Evolutionary conservation across 805 yeast genomes (phyloP).

Genomic region (Danielia oregonensis): DNA sequence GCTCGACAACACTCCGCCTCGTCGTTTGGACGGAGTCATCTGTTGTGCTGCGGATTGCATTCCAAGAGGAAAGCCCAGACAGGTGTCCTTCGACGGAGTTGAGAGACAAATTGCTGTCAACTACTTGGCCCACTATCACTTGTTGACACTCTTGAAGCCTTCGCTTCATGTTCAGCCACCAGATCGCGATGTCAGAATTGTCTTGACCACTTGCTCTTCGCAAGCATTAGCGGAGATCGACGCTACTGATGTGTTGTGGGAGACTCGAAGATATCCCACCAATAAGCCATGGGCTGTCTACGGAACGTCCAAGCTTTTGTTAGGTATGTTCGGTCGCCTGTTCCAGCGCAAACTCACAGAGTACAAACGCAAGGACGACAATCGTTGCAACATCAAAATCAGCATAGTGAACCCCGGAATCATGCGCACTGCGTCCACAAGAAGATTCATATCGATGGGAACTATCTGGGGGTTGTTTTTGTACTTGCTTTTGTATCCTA

Average conservation of each 20-base stretch:
- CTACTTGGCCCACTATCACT: slow-evolving; percentile 76
- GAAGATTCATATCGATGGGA: slow-evolving; percentile 77
- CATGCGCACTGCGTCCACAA: slow-evolving; percentile 82
- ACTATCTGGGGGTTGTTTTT: slow-evolving; percentile 55
- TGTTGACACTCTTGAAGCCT: slow-evolving; percentile 78
- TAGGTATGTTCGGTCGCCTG: slow-evolving; percentile 74
- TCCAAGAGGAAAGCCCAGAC: slow-evolving; percentile 67
- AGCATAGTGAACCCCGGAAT: slow-evolving; percentile 87
- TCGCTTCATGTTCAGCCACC: slow-evolving; percentile 86
- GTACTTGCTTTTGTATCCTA: slow-evolving; percentile 69
- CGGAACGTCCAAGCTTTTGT: slow-evolving; percentile 77
- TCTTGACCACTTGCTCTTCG: slow-evolving; percentile 74
- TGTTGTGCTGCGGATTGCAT: slow-evolving; percentile 83
- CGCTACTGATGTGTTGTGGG: slow-evolving; percentile 62
- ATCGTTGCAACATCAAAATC: slow-evolving; percentile 65
- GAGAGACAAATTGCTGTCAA: slow-evolving; percentile 84
- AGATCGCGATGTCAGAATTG: slow-evolving; percentile 85
- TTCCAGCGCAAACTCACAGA: slow-evolving; percentile 61
- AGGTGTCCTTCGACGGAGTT: slow-evolving; percentile 72
- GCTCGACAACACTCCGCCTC: slow-evolving; percentile 87
- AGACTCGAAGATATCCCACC: slow-evolving; percentile 52
- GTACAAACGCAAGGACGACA: slow-evolving; percentile 66
- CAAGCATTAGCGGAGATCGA: slow-evolving; percentile 72
- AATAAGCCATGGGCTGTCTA: slow-evolving; percentile 68
- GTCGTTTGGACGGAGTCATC: slow-evolving; percentile 85